These are phyloP conservation scores for Eucalyptus erythrocorys DNA, from an alignment of 345 rosid genomes.

Conservation along the genomic window DNA sequence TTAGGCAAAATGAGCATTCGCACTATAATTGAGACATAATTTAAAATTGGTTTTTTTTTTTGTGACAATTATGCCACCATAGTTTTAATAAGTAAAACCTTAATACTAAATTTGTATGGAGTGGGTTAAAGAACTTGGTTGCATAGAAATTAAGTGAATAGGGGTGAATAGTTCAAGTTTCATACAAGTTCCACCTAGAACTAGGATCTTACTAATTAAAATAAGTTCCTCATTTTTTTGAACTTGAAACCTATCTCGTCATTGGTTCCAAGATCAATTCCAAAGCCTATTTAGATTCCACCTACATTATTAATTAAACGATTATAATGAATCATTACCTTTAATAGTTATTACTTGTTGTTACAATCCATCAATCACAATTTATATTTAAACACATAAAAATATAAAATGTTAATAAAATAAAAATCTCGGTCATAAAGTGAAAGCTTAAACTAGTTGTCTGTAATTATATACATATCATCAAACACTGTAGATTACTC, in stretches of 20 bases:
- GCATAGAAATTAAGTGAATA: neutral
- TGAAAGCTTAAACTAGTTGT: accelerated
- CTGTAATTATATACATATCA: too few species aligned
- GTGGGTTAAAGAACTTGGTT: neutral
- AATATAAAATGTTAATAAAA: too few species aligned
- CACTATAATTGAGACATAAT: neutral
- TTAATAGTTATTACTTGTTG: accelerated
- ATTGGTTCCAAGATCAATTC: accelerated
- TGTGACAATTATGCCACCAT: neutral
- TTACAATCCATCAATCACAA: accelerated
- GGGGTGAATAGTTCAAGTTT: too few species aligned
- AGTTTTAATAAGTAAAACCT: neutral
- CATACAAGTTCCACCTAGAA: accelerated
- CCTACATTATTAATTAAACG: accelerated
- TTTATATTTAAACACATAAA: too few species aligned
- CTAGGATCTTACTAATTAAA: accelerated
- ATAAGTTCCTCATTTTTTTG: too few species aligned
- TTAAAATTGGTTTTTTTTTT: neutral
- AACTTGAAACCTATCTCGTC: accelerated
- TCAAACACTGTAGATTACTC: accelerated
- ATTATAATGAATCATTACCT: accelerated
- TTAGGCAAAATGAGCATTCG: neutral
- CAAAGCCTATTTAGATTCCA: accelerated
- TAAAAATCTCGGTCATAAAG: accelerated
- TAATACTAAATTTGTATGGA: neutral